These are phyloP conservation scores for Thermoascus crustaceus DNA, from an alignment of 2,329 filamentous ascomycete species.

Conservation along the genomic window DNA sequence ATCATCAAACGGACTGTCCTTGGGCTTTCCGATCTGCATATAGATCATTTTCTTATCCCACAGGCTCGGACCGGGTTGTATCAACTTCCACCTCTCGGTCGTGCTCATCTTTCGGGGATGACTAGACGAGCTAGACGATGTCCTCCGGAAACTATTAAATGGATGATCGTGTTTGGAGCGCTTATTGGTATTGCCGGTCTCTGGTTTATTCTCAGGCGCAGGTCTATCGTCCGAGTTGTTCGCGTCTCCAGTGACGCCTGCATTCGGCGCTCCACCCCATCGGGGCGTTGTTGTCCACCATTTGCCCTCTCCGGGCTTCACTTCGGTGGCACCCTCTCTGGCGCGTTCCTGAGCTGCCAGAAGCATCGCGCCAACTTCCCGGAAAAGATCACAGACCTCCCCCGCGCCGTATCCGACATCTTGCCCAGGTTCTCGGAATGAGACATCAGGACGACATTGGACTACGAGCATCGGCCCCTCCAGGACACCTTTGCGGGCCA, in stretches of 20 bases:
- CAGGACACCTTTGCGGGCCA: constrained; percentile 46
- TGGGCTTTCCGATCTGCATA: constrained; percentile 48
- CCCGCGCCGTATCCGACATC: constrained; percentile 22
- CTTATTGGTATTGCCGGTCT: constrained; percentile 29
- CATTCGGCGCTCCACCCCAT: constrained; percentile 45
- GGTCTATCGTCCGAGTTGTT: constrained; percentile 20
- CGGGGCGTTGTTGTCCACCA: constrained; percentile 53
- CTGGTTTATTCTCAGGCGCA: constrained; percentile 19
- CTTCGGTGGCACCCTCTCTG: constrained; percentile 46
- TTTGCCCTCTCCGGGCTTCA: constrained; percentile 45
- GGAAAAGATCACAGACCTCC: constrained; percentile 45
- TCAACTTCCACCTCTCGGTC: constrained; percentile 45
- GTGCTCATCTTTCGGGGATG: constrained; percentile 36
- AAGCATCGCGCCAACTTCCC: constrained; percentile 51
- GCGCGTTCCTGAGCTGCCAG: constrained; percentile 52
- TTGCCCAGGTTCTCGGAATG: constrained; percentile 38
- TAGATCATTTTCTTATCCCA: constrained; percentile 53
- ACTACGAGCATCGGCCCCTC: constrained; percentile 52
- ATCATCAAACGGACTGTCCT: constrained; percentile 43
- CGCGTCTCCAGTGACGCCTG: constrained; percentile 27
- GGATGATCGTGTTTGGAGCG: constrained; percentile 29
- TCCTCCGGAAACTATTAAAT: constrained; percentile 23
- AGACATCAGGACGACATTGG: constrained; percentile 48
- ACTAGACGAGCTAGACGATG: constrained; percentile 24
- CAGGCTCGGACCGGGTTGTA: constrained; percentile 42